A percentile compares a stretch with the other conserved stretches of the same genome.
These are phyloP conservation scores for Aspergillus arachidicola DNA, from an alignment of 2,329 filamentous ascomycete species.

Conservation along the genomic window DNA sequence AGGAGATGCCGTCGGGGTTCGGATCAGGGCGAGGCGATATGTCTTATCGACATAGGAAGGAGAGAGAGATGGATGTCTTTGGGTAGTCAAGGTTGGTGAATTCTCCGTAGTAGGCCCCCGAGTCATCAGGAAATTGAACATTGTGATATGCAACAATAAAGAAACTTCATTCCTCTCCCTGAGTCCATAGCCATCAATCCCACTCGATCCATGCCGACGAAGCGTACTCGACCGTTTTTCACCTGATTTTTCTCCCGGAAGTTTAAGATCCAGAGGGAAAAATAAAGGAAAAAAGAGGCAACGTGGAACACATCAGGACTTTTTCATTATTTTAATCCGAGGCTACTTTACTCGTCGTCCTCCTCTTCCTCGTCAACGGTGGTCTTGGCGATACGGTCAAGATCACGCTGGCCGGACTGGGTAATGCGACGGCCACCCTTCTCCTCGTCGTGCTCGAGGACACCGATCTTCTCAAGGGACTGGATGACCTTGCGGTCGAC, in stretches of 20 bases:
- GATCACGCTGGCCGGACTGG: constrained; percentile 96
- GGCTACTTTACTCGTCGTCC: constrained; percentile 46
- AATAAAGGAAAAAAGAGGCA: constrained; percentile 11
- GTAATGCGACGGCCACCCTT: constrained; percentile 99
- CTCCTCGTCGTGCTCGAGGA: constrained; percentile 96
- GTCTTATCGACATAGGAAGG: background rate
- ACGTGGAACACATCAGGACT: constrained; percentile 24
- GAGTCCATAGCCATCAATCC: constrained; percentile 11
- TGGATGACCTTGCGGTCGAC: constrained; percentile 98
- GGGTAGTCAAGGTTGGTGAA: constrained; percentile 1
- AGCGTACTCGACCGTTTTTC: constrained; percentile 7
- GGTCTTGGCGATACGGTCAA: constrained; percentile 91
- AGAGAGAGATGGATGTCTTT: background rate
- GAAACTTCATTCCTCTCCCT: constrained; percentile 23
- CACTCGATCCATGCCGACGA: constrained; percentile 11
- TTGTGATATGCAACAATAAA: constrained; percentile 26
- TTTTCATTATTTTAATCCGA: constrained; percentile 31
- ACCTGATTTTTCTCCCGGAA: constrained; percentile 7
- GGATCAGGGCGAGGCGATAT: background rate
- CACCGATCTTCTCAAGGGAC: constrained; percentile 98
- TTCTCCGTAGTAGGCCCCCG: constrained; percentile 3
- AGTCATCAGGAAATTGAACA: constrained; percentile 20
- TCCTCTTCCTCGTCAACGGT: constrained; percentile 53
- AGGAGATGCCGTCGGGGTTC: background rate
- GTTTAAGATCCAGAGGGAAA: constrained; percentile 1